Base-by-base conservation (phyloP, 2,329 filamentous ascomycete genomes). In the Colletotrichum agaves region DNA sequence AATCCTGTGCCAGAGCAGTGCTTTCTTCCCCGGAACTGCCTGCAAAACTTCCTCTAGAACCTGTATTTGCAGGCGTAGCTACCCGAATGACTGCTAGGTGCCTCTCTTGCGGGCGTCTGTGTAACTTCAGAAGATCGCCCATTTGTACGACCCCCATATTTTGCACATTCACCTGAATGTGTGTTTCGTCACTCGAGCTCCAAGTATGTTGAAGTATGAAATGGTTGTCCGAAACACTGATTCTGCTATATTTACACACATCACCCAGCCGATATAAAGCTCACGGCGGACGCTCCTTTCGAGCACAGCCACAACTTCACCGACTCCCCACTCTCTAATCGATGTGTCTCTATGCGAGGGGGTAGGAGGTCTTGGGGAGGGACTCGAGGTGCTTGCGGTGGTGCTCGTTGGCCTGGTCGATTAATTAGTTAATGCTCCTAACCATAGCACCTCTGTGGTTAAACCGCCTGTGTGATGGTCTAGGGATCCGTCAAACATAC, bases 371-470 rank as follows among this genome's bases (percentile, higher is more conserved):
- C 72, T 88, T 83, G 33, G 93, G 91, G 15, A 95, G 87, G 63
- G 94, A 90, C 82, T 98, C 88, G 72, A 98, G 89, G 78, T 94
- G 88, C 78, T 91, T 86, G 78, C 93, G 88, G 85, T 98, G 89
- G 76, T 97, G 91, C 80, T 97, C 93, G 78, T 98, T 89, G 70
- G 95, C 95, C 95, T 98, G 70, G 39, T 44, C 44, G 5, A 27
- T 43, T 21, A 33, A 37, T 67, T 58, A 67, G 64, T 47, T 21
- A 31, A 13, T 49, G 33, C n/a, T 41, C 12, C 21, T 13, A 33
- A 12, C 21, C 12, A 33, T 4, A 31, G 12, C 17, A n/a, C 21
- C 13, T 41, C 21, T 5, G 2, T 11, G 13, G 13, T 17, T 17
- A 19, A 8, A 52, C 19, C 21, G 21, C 23, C 23, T 23, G 37